Evolutionary conservation across 495 filamentous ascomycete genomes (phyloP).

Genomic region (Aspergillus conjunctus): DNA sequence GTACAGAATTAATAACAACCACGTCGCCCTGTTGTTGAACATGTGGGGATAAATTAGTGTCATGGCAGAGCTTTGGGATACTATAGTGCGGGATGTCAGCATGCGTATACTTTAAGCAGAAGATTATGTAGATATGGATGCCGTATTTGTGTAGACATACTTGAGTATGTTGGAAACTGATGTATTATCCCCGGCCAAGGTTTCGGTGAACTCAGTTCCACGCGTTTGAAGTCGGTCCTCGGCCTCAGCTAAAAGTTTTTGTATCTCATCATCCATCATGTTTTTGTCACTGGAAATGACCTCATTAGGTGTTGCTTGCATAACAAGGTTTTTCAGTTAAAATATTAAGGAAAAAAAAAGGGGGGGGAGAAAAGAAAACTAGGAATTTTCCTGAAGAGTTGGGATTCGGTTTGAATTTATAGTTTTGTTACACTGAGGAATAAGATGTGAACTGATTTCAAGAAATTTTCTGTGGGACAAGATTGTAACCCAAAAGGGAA

Average conservation of each 20-base stretch:
- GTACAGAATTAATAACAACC: conserved; percentile 48
- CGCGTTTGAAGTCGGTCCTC: conserved; percentile 55
- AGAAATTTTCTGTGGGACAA: conserved; percentile 21
- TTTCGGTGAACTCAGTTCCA: conserved; percentile 14
- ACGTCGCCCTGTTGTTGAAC: conserved; percentile 47
- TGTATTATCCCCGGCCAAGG: not conserved
- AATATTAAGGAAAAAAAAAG: not conserved
- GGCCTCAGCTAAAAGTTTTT: conserved; percentile 64
- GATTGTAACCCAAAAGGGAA: not conserved
- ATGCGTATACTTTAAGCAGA: not conserved
- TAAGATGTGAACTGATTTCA: not conserved
- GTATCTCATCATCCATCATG: conserved; percentile 58
- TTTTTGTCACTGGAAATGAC: conserved; percentile 12
- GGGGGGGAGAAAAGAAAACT: not conserved
- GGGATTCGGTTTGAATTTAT: not conserved
- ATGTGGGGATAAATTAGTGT: conserved; percentile 48
- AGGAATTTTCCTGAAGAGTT: not conserved
- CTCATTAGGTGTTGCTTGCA: conserved; percentile 15
- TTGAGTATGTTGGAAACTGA: conserved; percentile 16
- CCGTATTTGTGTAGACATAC: conserved; percentile 22
- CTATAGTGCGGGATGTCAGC: conserved; percentile 17
- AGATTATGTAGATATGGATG: not conserved
- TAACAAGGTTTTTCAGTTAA: not conserved
- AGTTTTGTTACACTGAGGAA: not conserved
- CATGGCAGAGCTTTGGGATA: conserved; percentile 48